Evolutionary conservation across 352 stramenopile genomes (phyloP), one percentile per base, ranked within the genome.

Genomic region (Globisporangium heterothallicum): DNA sequence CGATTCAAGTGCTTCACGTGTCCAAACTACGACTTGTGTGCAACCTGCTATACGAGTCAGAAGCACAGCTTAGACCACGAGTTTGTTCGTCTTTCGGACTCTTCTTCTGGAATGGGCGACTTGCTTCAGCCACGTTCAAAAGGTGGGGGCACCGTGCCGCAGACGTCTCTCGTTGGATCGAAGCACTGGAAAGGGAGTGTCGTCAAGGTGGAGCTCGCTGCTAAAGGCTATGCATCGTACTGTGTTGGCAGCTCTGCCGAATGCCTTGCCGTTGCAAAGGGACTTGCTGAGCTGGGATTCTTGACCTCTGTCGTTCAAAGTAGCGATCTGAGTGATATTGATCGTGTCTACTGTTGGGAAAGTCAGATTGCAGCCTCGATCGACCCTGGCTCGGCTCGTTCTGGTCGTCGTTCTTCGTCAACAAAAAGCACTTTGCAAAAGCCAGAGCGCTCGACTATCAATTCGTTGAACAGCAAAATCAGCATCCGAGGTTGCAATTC

Each of bases 1-100:
- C 74, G 81, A 12, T 88, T 88, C 55, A 92, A 92, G 58, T 92
- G 81, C 24, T 85, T 79, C 29, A 72, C 63, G 8, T 92, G 81
- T 34, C 49, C 78, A 0, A 88, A 92, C 45, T 92, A 88, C 56
- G 81, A 92, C 51, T 58, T 92, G 19, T 92, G 81, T 42, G 65
- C 59, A 2, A 65, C 53, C 2, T 92, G 81, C 55, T 92, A 92
- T 48, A 71, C 69, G 42, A 73, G 70, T 25, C 67, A 78, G 22
- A 81, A 65, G 4, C 81, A 92, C 46, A 72, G 73, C 26, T 41
- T 66, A 19, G 78, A 92, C 32, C 81, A 92, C 35, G 63, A 73
- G 21, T 92, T 92, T 66, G 68, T 86, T 30, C 70, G 78, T 22
- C 57, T 86, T 21, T 59, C 66, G 1, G 74, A 79, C 40, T 55